Conservation (phyloP, 1,139 yeast genomes). For the Candida sp. region DNA sequence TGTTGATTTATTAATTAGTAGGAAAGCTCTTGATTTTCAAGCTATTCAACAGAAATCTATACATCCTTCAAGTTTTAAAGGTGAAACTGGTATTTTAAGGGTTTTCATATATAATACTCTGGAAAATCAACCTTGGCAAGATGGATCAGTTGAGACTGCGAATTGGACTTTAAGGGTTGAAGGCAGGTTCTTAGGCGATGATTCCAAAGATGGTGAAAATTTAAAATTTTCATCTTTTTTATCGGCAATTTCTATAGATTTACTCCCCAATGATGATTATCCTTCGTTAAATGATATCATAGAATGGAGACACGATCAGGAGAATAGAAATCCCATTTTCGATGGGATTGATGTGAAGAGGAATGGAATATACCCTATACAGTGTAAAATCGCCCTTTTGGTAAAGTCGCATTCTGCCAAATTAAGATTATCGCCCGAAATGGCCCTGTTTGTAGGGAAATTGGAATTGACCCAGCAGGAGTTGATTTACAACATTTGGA, state of each 20-base stretch:
- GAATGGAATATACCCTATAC: constrained; percentile 64
- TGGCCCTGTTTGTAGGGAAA: constrained; percentile 71
- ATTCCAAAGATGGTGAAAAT: constrained; percentile 8
- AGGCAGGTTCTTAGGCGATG: constrained; percentile 61
- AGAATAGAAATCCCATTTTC: constrained; percentile 39
- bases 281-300: constrained; percentile 34
- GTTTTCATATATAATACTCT: constrained; percentile 80
- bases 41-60: constrained; percentile 56
- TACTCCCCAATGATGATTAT: constrained; percentile 44
- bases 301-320: constrained; percentile 39
- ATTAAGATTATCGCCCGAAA: constrained; percentile 57
- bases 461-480: constrained; percentile 84
- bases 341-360: constrained; percentile 91
- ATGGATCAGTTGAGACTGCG: constrained; percentile 33
- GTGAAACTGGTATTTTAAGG: constrained; percentile 59
- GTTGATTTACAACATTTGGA: constrained; percentile 82
- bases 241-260: constrained; percentile 80
- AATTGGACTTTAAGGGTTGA: constrained; percentile 87
- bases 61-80: constrained; percentile 40
- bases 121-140: constrained; percentile 92
- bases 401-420: constrained; percentile 68
- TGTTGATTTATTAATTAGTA: constrained; percentile 75
- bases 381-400: constrained; percentile 73
- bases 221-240: constrained; percentile 71
- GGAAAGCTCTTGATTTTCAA: constrained; percentile 83